These are phyloP conservation scores for Dimargaris xerosporica DNA, from an alignment of 192 early-diverging fungal genomes.

Conservation along the genomic window DNA sequence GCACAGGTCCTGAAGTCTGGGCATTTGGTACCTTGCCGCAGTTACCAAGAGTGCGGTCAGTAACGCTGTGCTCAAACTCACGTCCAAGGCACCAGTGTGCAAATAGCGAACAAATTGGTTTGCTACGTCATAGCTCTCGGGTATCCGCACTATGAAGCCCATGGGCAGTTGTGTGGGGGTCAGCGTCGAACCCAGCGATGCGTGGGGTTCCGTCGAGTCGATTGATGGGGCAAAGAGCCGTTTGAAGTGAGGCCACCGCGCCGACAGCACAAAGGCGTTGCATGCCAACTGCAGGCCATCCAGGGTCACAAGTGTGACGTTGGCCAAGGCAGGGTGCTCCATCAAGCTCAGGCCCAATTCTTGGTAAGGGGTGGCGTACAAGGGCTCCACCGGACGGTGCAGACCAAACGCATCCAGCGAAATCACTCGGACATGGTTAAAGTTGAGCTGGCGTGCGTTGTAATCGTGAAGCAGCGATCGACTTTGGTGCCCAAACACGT, in stretches of 20 bases:
- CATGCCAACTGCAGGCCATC: slow-evolving; percentile 36
- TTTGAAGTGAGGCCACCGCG: slow-evolving; percentile 29
- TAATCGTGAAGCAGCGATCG: slow-evolving; percentile 60
- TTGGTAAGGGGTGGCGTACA: slow-evolving; percentile 15
- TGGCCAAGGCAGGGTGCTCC: slow-evolving; percentile 36
- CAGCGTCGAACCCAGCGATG: neutral
- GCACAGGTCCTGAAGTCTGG: slow-evolving; percentile 1
- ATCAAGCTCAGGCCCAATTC: slow-evolving; percentile 41
- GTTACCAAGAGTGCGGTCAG: neutral
- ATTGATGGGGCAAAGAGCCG: neutral
- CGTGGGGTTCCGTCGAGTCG: neutral
- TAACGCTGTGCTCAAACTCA: neutral
- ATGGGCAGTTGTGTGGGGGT: neutral
- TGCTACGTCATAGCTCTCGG: neutral
- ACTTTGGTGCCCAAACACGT: slow-evolving; percentile 56
- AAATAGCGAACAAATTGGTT: slow-evolving; percentile 2
- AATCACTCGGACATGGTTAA: slow-evolving; percentile 54
- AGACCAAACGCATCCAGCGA: slow-evolving; percentile 59
- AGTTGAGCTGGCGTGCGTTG: slow-evolving; percentile 62
- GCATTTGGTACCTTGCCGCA: neutral
- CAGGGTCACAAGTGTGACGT: slow-evolving; percentile 37
- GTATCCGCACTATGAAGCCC: neutral
- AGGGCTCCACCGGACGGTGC: neutral
- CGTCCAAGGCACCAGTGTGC: slow-evolving; percentile 7
- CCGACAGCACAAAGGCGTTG: slow-evolving; percentile 34